Conservation (phyloP, 768 basidiomycete species). For the Lyophyllum semitale region DNA sequence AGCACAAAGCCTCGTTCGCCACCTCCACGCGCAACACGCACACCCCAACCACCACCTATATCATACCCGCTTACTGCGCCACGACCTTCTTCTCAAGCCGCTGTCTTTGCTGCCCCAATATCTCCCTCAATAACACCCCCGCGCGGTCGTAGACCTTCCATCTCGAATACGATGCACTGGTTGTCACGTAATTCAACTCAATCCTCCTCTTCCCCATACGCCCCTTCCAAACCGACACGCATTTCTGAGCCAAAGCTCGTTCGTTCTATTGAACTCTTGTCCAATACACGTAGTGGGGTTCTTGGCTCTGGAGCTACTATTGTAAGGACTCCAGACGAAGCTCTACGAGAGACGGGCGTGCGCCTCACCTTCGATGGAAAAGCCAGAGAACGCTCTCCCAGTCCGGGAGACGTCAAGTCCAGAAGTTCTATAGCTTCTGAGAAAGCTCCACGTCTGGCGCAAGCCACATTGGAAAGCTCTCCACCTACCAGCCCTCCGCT, state of each 20-base stretch:
- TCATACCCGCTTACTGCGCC: slow-evolving; percentile 21
- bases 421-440: slow-evolving; percentile 15
- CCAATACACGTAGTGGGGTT: slow-evolving; percentile 43
- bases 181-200: slow-evolving; percentile 42
- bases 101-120: slow-evolving; percentile 21
- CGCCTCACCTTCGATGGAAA: slow-evolving; percentile 36
- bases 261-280: slow-evolving; percentile 39
- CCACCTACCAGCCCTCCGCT: slow-evolving; percentile 52
- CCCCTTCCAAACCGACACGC: slow-evolving; percentile 37
- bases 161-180: slow-evolving; percentile 55
- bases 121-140: slow-evolving; percentile 27
- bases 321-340: slow-evolving; percentile 81
- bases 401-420: slow-evolving; percentile 1
- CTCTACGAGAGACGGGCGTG: slow-evolving; percentile 54
- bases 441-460: slow-evolving; percentile 1
- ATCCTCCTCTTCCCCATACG: slow-evolving; percentile 30
- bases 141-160: slow-evolving; percentile 34
- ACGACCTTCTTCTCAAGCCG: slow-evolving; percentile 23
- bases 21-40: slow-evolving; percentile 26
- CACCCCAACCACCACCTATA: slow-evolving; percentile 26
- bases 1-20: slow-evolving; percentile 32
- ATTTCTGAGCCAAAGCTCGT: slow-evolving; percentile 47
- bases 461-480: slow-evolving; percentile 23
- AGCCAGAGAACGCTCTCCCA: slow-evolving; percentile 10
- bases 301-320: slow-evolving; percentile 76